Conservation (phyloP, 176 grass and related monocot species). For the Hsuehochloa calcarea region DNA sequence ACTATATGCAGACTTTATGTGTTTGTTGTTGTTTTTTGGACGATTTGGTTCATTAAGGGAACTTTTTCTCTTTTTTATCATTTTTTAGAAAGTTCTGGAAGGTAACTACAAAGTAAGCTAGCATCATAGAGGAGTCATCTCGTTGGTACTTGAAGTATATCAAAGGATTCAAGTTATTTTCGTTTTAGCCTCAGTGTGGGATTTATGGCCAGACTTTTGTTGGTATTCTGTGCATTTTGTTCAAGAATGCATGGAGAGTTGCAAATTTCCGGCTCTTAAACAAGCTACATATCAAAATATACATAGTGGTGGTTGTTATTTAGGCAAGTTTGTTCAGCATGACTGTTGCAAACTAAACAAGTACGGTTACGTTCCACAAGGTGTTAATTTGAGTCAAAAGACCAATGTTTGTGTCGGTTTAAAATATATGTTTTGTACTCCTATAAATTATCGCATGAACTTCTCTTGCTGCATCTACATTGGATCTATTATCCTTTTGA, state of each 20-base stretch:
- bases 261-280: conserved; percentile 11
- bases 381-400: background rate
- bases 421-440: background rate
- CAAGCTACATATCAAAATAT: background rate
- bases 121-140: no score
- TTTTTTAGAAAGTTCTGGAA: no score
- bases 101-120: no score
- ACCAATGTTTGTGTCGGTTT: background rate
- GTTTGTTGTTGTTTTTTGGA: no score
- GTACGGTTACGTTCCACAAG: background rate
- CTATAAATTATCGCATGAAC: background rate
- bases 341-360: background rate
- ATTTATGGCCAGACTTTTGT: conserved; percentile 5
- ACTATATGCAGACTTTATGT: no score
- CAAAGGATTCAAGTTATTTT: no score
- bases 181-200: background rate
- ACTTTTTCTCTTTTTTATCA: no score
- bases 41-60: background rate
- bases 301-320: no score
- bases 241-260: background rate
- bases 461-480: background rate
- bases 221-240: conserved; percentile 11
- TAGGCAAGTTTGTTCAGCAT: background rate
- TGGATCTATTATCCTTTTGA: background rate
- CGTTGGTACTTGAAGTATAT: no score